Conservation (phyloP, 2,329 filamentous ascomycete species). For the Fusarium albosuccineum region DNA sequence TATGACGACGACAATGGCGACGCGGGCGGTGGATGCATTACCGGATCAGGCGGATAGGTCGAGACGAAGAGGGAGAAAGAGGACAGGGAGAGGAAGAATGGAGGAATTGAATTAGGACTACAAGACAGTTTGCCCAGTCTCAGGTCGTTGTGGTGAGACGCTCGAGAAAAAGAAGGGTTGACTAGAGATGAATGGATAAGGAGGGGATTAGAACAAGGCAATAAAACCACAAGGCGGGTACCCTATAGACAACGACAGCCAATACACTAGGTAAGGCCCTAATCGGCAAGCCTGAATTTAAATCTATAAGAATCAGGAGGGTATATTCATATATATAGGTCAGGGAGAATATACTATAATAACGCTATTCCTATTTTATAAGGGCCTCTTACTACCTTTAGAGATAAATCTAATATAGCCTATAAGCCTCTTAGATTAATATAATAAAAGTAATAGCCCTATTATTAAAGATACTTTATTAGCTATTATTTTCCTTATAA, state of each 20-base stretch:
- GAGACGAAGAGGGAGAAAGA: background rate
- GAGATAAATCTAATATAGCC: no score
- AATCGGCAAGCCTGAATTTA: no score
- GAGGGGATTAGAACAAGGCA: background rate
- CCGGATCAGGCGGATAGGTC: conserved; percentile 11
- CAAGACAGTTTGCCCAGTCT: conserved; percentile 15
- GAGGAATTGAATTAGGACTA: background rate
- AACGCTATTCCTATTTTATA: no score
- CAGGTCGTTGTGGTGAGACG: conserved; percentile 16
- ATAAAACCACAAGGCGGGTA: background rate
- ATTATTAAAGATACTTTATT: no score
- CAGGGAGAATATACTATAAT: no score
- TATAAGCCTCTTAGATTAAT: no score
- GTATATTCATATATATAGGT: no score
- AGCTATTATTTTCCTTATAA: no score
- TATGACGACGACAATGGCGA: conserved; percentile 32
- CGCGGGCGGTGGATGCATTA: conserved; percentile 15
- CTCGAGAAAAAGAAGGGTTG: background rate
- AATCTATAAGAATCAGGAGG: no score
- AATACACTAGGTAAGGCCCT: background rate
- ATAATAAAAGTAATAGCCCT: no score
- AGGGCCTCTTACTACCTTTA: no score
- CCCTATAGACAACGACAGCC: background rate
- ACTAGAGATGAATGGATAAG: background rate
- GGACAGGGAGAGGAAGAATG: background rate